These are phyloP conservation scores for Penicillium sp. DNA, from an alignment of 2,329 filamentous ascomycete species.

Conservation along the genomic window DNA sequence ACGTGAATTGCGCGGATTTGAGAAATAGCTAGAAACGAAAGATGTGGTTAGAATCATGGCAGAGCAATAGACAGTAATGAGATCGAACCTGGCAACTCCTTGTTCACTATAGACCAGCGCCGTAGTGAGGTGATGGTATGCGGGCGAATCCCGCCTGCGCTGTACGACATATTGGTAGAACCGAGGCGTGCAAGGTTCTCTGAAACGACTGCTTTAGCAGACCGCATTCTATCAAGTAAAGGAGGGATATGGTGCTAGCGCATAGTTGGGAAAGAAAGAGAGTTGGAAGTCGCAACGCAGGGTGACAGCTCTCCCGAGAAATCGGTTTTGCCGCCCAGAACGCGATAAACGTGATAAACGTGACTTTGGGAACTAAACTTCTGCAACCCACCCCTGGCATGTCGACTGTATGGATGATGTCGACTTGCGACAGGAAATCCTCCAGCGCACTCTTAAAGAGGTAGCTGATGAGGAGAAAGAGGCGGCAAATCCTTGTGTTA, in stretches of 20 bases:
- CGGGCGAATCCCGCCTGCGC: slow-evolving; percentile 9
- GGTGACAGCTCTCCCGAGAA: slow-evolving; percentile 1
- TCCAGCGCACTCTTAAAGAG: slow-evolving; percentile 47
- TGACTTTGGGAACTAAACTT: slow-evolving; percentile 7
- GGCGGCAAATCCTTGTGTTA: slow-evolving; percentile 65
- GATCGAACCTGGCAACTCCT: slow-evolving; percentile 63
- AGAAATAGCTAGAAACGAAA: slow-evolving; percentile 51
- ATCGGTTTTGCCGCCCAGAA: slow-evolving; percentile 16
- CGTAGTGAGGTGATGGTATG: slow-evolving; percentile 71
- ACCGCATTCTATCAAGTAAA: slow-evolving; percentile 25
- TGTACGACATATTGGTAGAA: slow-evolving; percentile 23
- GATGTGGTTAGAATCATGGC: background rate
- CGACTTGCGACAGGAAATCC: slow-evolving; percentile 43
- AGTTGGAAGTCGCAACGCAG: background rate
- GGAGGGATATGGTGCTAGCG: background rate
- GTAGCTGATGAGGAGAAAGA: slow-evolving; percentile 36
- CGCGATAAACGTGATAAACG: background rate
- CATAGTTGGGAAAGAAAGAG: background rate
- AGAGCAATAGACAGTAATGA: background rate
- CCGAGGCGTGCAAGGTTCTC: slow-evolving; percentile 26
- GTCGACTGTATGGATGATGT: slow-evolving; percentile 30
- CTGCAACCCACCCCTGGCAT: slow-evolving; percentile 29
- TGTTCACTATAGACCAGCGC: slow-evolving; percentile 78
- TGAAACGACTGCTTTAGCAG: slow-evolving; percentile 37
- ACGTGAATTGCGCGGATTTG: slow-evolving; percentile 79